Base-by-base conservation (phyloP, 176 grass and related monocot genomes). In the Phoenix roebelenii region DNA sequence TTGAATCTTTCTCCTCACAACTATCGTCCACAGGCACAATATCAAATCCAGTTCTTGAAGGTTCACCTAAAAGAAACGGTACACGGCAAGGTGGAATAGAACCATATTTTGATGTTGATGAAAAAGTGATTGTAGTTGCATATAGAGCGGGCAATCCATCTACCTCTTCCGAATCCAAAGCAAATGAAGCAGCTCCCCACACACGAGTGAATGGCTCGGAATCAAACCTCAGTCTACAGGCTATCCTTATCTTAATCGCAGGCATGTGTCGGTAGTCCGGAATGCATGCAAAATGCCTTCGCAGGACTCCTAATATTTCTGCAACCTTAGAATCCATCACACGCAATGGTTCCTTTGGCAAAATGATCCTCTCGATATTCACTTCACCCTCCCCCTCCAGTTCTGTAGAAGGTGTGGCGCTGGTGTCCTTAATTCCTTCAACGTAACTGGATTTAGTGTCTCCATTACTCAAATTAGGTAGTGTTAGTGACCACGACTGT, bases 161-260 rank as follows among this genome's bases (percentile, higher is more conserved):
- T 55, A 51, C 48, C 32, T 66, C 79, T 59, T 86, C 79, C 51
- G 68, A 84, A 77, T 29, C 51, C 55, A 76, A 60, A 79, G 74
- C 59, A 54, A 52, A 51, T 23, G 30, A 73, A 74, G 74, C 73
- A 77, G 73, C 76, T 66, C 53, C 75, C 86, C 86, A 90, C 3
- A 50, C 69, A 70, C 3, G 25, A 4, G 35, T 85, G 77, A 97
- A 97, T 55, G 77, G 62, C 59, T 97, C 87, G 20, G 92, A 77
- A 12, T 97, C 78, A 24, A 97, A 97, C 63, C 81, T 82, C 72
- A 97, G 85, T 61, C 64, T 72, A 69, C 87, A 97, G 5, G 66
- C 83, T 80, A 97, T 91, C 71, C 66, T 88, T 69, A 96, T 85
- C 68, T 90, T 96, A 58, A 86, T 76, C 74, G 79, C 85, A 70